A percentile compares a stretch with the other conserved stretches of the same genome.
phyloP scores from a whole-genome alignment of 768 basidiomycete species.

The Tricholoma sp. region DNA sequence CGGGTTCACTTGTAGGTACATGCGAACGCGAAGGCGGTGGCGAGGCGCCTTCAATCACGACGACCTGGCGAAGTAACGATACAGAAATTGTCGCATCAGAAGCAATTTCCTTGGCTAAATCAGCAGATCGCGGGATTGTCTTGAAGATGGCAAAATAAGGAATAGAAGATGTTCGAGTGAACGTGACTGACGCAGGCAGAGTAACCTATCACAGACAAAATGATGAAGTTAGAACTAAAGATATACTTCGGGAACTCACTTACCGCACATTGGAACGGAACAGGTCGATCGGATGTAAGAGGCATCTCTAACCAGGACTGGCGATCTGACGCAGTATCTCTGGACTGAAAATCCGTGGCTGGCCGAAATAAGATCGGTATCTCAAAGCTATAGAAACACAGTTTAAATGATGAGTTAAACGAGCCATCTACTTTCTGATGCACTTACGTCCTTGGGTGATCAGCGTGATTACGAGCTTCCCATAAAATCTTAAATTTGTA shows the following conservation, averaged over 20 bases:
- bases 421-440: not conserved
- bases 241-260: conserved; percentile 20
- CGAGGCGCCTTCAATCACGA: conserved; percentile 38
- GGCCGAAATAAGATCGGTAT: conserved; percentile 60
- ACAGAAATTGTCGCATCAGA: conserved; percentile 68
- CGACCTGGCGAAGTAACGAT: conserved; percentile 56
- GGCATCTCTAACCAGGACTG: conserved; percentile 68
- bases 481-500: conserved; percentile 56
- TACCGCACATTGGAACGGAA: conserved; percentile 66
- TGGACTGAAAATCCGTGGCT: conserved; percentile 53
- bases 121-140: conserved; percentile 50
- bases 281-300: conserved; percentile 52
- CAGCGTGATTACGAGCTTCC: conserved; percentile 46
- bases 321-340: conserved; percentile 39
- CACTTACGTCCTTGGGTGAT: conserved; percentile 45
- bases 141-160: conserved; percentile 73
- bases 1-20: conserved; percentile 31
- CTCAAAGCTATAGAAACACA: conserved; percentile 42
- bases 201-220: conserved; percentile 41
- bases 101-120: conserved; percentile 59
- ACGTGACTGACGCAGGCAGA: conserved; percentile 54
- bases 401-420: not conserved
- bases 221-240: not conserved
- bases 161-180: conserved; percentile 56
- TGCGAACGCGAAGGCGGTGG: conserved; percentile 44